Conservation (phyloP, 495 filamentous ascomycete species). For the Neurospora sp. region DNA sequence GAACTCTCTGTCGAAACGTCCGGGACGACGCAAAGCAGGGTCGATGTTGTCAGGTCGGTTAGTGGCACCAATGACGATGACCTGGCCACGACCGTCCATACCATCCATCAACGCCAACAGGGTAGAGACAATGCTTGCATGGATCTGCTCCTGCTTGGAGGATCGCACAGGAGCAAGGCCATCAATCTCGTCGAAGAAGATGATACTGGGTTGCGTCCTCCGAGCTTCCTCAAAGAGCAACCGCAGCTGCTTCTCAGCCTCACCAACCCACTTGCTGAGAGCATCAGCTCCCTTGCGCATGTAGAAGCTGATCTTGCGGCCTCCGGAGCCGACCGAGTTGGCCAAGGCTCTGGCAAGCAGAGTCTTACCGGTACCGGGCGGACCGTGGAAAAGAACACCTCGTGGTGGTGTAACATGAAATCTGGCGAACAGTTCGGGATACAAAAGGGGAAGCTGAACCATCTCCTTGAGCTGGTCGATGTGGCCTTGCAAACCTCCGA, state of each 20-base stretch:
- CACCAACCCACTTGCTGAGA: constrained; percentile 96
- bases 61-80: constrained; percentile 95
- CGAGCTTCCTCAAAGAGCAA: constrained; percentile 92
- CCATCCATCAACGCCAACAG: constrained; percentile 95
- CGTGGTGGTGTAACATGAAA: constrained; percentile 90
- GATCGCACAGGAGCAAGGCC: constrained; percentile 90
- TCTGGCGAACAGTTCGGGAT: constrained; percentile 86
- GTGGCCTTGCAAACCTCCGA: constrained; percentile 83
- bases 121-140: constrained; percentile 95
- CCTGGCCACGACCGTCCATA: constrained; percentile 96
- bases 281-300: constrained; percentile 98
- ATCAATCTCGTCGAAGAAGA: constrained; percentile 99
- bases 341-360: constrained; percentile 85
- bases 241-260: constrained; percentile 88
- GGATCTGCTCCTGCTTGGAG: constrained; percentile 96
- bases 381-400: constrained; percentile 92
- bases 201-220: constrained; percentile 93
- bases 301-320: constrained; percentile 93
- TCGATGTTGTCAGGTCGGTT: constrained; percentile 97
- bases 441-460: constrained; percentile 86
- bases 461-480: constrained; percentile 97
- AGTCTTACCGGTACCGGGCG: constrained; percentile 96
- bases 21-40: constrained; percentile 84
- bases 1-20: constrained; percentile 94
- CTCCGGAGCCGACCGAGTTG: constrained; percentile 62